These are phyloP conservation scores for Diaporthe citriasiana DNA, from an alignment of 2,329 filamentous ascomycete genomes.

Conservation along the genomic window DNA sequence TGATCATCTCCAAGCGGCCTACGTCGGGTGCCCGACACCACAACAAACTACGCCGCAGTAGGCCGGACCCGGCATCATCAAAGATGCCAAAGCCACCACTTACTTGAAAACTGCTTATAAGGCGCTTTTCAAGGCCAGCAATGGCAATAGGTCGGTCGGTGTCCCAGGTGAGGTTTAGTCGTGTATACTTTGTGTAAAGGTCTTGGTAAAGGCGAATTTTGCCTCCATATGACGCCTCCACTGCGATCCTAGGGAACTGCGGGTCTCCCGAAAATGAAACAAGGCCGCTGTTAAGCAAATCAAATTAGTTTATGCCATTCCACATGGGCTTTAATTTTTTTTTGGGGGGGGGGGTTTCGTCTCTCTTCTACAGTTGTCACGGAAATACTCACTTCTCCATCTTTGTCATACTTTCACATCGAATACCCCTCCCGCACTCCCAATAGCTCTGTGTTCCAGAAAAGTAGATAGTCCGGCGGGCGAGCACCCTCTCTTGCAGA, in stretches of 20 bases:
- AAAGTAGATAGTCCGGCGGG: conserved; percentile 55
- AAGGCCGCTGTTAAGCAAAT: not conserved
- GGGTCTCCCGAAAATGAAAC: not conserved
- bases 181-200: conserved; percentile 51
- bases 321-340: not conserved
- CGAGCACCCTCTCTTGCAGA: conserved; percentile 55
- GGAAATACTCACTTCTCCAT: conserved; percentile 51
- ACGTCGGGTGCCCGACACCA: conserved; percentile 44
- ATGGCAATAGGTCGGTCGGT: conserved; percentile 52
- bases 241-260: not conserved
- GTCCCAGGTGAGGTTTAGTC: conserved; percentile 45
- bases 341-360: not conserved
- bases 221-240: conserved; percentile 19
- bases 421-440: conserved; percentile 54
- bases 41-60: conserved; percentile 49
- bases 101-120: conserved; percentile 43
- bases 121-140: conserved; percentile 50
- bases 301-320: not conserved
- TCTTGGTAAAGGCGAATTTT: conserved; percentile 47
- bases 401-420: conserved; percentile 53
- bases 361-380: not conserved
- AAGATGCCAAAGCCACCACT: conserved; percentile 52
- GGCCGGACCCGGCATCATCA: conserved; percentile 14
- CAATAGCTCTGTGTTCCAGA: conserved; percentile 54
- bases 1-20: not conserved